These are phyloP conservation scores for Aphanomyces invadans DNA, from an alignment of 352 stramenopile species.

Conservation along the genomic window DNA sequence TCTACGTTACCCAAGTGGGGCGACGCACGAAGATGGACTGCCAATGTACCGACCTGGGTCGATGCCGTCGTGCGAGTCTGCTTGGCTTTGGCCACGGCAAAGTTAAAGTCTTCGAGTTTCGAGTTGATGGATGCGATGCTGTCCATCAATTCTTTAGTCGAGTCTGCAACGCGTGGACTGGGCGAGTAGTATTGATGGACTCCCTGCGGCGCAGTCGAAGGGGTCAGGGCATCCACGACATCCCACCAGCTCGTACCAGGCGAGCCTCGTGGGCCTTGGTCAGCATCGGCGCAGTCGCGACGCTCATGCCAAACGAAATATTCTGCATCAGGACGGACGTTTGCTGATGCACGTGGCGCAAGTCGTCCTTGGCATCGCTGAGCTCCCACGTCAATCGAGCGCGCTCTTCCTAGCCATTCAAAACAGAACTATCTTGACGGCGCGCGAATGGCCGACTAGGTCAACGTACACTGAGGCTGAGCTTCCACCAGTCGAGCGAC, in stretches of 20 bases:
- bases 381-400: conserved; percentile 7
- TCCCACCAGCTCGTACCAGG: neutral
- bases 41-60: neutral
- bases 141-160: neutral
- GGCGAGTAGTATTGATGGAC: conserved; percentile 10
- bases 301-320: neutral
- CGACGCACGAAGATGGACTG: neutral
- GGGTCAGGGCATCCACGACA: no score
- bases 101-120: conserved; percentile 1
- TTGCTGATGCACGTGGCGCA: neutral
- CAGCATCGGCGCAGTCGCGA: neutral
- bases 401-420: conserved; percentile 8
- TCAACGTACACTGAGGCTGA: conserved; percentile 3
- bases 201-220: neutral
- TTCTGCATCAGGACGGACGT: conserved; percentile 2
- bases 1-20: neutral
- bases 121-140: neutral
- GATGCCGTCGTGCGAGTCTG: neutral
- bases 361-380: neutral
- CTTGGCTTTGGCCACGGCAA: neutral
- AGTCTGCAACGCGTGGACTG: neutral
- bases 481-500: conserved; percentile 16
- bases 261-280: neutral
- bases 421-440: neutral
- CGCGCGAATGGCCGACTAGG: no score